Evolutionary conservation across 2,329 filamentous ascomycete species (phyloP).

Genomic region (Penicillium sp.): DNA sequence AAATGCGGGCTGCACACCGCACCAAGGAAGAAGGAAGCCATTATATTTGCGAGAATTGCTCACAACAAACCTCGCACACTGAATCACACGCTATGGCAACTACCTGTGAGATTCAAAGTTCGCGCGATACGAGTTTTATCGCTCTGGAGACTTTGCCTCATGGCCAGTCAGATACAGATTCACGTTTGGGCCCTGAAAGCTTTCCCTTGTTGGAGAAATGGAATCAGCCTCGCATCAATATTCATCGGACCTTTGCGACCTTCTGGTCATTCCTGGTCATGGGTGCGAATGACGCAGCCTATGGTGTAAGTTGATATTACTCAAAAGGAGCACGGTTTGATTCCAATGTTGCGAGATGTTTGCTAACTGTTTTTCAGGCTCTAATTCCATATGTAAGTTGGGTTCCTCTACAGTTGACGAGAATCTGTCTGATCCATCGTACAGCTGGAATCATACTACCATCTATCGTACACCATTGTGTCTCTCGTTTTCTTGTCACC

Average conservation of each 20-base stretch:
- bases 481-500: constrained; percentile 51
- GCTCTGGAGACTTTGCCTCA: constrained; percentile 13
- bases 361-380: constrained; percentile 31
- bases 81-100: constrained; percentile 10
- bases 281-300: constrained; percentile 58
- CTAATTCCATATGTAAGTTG: constrained; percentile 52
- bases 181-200: background rate
- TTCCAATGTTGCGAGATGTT: background rate
- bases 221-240: constrained; percentile 52
- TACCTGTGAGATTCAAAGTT: constrained; percentile 7
- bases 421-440: background rate
- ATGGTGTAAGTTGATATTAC: constrained; percentile 47
- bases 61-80: background rate
- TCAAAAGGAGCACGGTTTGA: background rate
- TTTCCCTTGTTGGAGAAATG: constrained; percentile 36
- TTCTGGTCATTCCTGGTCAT: constrained; percentile 59
- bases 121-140: constrained; percentile 8
- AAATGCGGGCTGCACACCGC: background rate
- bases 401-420: background rate
- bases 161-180: background rate
- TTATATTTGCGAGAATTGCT: background rate
- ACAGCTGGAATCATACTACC: constrained; percentile 47
- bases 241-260: constrained; percentile 49
- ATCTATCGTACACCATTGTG: constrained; percentile 47
- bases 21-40: background rate